Percentiles rank a stretch among this genome's conserved stretches.
Conservation (phyloP, 495 filamentous ascomycete species). For the Podospora appendiculata region DNA sequence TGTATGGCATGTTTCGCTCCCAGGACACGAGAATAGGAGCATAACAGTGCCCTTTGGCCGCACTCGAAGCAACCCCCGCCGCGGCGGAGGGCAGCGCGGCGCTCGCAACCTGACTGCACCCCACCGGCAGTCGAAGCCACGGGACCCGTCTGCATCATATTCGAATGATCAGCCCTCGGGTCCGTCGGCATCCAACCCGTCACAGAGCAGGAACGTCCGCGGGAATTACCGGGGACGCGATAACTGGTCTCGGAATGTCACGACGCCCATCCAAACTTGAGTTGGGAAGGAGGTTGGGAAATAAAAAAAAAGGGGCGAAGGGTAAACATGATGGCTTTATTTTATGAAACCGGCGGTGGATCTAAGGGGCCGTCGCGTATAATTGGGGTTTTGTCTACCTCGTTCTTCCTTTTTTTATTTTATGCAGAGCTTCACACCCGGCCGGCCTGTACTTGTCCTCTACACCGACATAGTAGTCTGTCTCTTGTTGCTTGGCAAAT, state of each 20-base stretch:
- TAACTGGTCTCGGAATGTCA: constrained; percentile 20
- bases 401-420: no score
- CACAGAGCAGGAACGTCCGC: constrained; percentile 7
- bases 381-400: no score
- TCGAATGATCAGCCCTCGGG: constrained; percentile 13
- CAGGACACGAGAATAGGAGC: constrained; percentile 35
- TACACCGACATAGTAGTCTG: no score
- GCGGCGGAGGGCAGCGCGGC: constrained; percentile 24
- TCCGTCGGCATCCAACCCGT: constrained; percentile 4
- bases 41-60: constrained; percentile 30
- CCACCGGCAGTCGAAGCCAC: constrained; percentile 14
- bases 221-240: constrained; percentile 22
- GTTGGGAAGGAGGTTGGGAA: no score
- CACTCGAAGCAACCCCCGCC: constrained; percentile 41
- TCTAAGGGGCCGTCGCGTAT: no score
- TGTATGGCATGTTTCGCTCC: constrained; percentile 35
- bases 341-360: no score
- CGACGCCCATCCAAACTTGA: constrained; percentile 19
- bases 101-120: constrained; percentile 18
- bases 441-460: no score
- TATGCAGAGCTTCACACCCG: no score
- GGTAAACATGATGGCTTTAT: no score
- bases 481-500: no score
- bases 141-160: constrained; percentile 14
- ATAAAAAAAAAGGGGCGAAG: no score